Evolutionary conservation across 306 rosid species (phyloP), one percentile per base, ranked within the genome.

Genomic region (Cucurbita moschata): DNA sequence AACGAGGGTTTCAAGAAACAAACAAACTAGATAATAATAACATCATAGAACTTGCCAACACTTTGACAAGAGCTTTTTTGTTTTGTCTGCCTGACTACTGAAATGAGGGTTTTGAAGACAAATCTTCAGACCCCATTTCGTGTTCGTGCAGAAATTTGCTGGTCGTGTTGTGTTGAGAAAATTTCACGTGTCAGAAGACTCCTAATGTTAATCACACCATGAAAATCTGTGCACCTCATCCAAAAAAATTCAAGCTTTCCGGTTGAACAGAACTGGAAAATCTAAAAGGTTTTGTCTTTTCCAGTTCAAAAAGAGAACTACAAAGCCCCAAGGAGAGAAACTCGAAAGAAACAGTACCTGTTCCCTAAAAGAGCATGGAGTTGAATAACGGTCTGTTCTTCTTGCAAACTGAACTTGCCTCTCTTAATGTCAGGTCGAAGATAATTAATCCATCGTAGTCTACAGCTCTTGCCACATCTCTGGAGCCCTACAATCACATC

Each of bases 401-500:
- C 99, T 89, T 91, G 97, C 88, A 91, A 74, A 79, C 90, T 91
- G 86, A 95, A 95, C 73, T 95, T 95, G 50, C 99, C 99, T 68
- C 99, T 95, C 90, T 95, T 95, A 61, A 95, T 95, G 78, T 95
- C 99, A 39, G 99, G 97, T 77, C 99, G 87, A 35, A 95, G 89
- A 82, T 95, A 95, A 78, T 95, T 95, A 44, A 96, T 95, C 99
- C 99, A 95, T 88, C 99, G 83, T 61, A 95, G 79, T 82, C 99
- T 89, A 42, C 99, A 95, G 50, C 99, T 95, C 82, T 95, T 95
- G 14, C 99, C 99, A 86, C 99, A 95, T 74, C 99, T 88, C 70
- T 95, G 99, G 71, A 95, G 96, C 10, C 97, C 99, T 95, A 79
- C 61, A 14, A 39, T 1, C 23, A 66, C 55, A 43, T 43, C 3